Base-by-base conservation (phyloP, 1,139 yeast genomes). In the Kurtzmaniella quercitrusa region DNA sequence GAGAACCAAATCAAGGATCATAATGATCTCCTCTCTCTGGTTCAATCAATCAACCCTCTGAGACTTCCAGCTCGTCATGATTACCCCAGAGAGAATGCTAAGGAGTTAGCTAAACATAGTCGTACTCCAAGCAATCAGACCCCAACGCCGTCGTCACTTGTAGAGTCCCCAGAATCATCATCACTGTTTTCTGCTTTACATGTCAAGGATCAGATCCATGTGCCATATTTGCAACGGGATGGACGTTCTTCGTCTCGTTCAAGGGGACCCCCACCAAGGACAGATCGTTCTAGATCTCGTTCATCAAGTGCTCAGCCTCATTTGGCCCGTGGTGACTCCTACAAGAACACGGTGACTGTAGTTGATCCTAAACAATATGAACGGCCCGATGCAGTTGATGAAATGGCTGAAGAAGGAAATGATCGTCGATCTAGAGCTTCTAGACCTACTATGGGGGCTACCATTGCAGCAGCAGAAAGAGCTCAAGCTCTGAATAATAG, bases 251-350 rank as follows among this genome's bases (percentile, higher is more conserved):
- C 63, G 36, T 61, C 67, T 3, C 51, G 59, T 43, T 55, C 62
- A 3, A 62, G 70, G 48, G 59, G 69, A 3, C 60, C 71, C 41
- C 60, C 70, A 15, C 53, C 60, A 34, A 60, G 64, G n/a, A 55
- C 59, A 38, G 56, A 57, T 41, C 44, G 57, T 36, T 62, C 66
- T 3, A 53, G 65, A 43, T 63, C 74, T 3, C 57, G 68, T 33
- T 55, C 71, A 3, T 42, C 49, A 33, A 56, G 64, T 3, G 49
- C 55, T 14, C 68, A 60, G 51, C 83, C 85, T 3, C 85, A 81
- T 58, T 68, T 81, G 56, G 86, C 86, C 8, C 70, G 83, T 48
- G 87, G 87, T 39, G 86, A 81, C 51, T 77, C 85, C 1, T 81
- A 80, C 57, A 81, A 79, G 54, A 74, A 73, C 54, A 67, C 73